Base-by-base conservation (phyloP, 768 basidiomycete genomes). In the Tulasnella sp. region DNA sequence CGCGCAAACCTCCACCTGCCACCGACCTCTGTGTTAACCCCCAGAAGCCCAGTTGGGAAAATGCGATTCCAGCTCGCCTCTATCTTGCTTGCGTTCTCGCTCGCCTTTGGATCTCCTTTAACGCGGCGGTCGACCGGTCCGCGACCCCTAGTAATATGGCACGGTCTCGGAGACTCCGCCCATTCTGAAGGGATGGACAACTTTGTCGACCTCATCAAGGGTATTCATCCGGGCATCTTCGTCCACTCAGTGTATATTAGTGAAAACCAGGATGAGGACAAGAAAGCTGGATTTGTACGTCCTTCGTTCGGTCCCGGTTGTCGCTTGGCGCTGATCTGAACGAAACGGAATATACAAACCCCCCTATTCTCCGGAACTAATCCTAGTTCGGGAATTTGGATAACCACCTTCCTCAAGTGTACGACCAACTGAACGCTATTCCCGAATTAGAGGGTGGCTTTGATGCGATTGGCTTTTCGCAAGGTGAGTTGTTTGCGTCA, bases 401-500 rank as follows among this genome's bases (percentile, higher is more conserved):
- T 79, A 88, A 90, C 7, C 95, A 96, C 84, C 83, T 96, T 5
- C 89, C 87, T 31, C 54, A 89, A 42, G 94, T 93, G 8, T 88
- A 92, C 20, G 87, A 88, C 41, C 93, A 96, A 84, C 86, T 96
- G 4, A 86, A 88, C 42, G 88, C 85, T 1, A 89, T 96, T 46
- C 88, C 90, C 0, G 91, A 95, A 83, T 89, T 96, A 22, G 81
- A 87, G 74, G 83, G 83, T 41, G 95, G 95, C 3, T 96, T 96
- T 83, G 94, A 96, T 84, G 95, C 93, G 22, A 91, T 96, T 76
- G 95, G 95, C 0, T 92, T 96, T 85, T 96, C 95, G 0, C 95
- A 96, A 89, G 95, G 93, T 85, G 77, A n/a, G 84, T 77, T 24
- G 22, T 77, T 16, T 48, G 48, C 74, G 41, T 69, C 3, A 22